Evolutionary conservation across 352 stramenopile genomes (phyloP), one percentile per base, ranked within the genome.

Genomic region (Blastocystis sp.): DNA sequence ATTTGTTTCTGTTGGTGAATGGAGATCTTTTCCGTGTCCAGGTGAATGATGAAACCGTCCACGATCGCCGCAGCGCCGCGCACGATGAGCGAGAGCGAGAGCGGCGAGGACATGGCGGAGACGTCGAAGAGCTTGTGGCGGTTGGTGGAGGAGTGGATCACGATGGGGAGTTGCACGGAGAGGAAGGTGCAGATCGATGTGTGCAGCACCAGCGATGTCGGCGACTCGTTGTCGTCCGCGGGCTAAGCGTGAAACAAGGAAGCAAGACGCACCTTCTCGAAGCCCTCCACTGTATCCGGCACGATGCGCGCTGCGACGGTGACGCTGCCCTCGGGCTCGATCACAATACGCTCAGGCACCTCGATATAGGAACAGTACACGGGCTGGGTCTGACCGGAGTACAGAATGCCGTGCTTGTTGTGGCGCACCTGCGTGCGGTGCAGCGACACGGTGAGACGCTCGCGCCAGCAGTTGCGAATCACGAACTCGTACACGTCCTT

Each of bases 21-120:
- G 26, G 60, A 26, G n/a, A 85, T 31, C 12, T 85, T 85, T 19
- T 85, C 74, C 16, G 24, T 39, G 3, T 67, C 55, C 13, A 85
- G 26, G 29, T 67, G 31, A 41, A 85, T 85, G 12, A 85, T 59
- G 29, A n/a, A 10, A 33, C 74, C 74, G 41, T 85, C 74, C 10
- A 85, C 74, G 24, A 85, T 51, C 9, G 74, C 74, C 12, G 74
- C 65, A 69, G 50, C 74, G 10, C 74, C 74, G 13, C 66, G 65
- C 16, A 85, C 31, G 13, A 85, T 55, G 13, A 85, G 45, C 9
- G 74, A 85, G 35, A 85, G 74, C 1, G 74, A 85, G 13, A 85
- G 74, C 10, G 74, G 61, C 0, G 74, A 33, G 26, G 24, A 39
- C 19, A 85, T 16, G 35, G 41, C 39, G 13, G n/a, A 50, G 24